Conservation (phyloP, 225 moss, liverwort and hornwort genomes). For the Ulota crispa region DNA sequence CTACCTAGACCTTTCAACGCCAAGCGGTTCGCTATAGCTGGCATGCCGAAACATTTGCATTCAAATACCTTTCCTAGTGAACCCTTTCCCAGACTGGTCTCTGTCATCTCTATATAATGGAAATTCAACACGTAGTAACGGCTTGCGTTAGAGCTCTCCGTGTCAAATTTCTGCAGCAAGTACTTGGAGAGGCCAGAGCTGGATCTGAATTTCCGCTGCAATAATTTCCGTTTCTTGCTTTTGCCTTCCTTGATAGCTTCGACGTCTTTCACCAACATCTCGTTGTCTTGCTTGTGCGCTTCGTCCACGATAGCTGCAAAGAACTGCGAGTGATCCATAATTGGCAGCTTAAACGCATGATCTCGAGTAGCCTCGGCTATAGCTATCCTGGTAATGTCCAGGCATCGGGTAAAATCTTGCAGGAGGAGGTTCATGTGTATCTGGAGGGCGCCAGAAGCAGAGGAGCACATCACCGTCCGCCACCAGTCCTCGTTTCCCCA, state of each 20-base stretch:
- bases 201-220: constrained; percentile 42
- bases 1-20: constrained; percentile 13
- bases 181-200: constrained; percentile 45
- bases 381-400: constrained; percentile 44
- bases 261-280: constrained; percentile 22
- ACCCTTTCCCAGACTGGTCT: constrained; percentile 29
- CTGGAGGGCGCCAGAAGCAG: constrained; percentile 39
- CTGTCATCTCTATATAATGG: constrained; percentile 40
- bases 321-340: constrained; percentile 47
- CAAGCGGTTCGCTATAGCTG: constrained; percentile 35
- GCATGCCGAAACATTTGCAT: constrained; percentile 54
- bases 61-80: constrained; percentile 43
- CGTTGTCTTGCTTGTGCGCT: constrained; percentile 37
- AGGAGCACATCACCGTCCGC: constrained; percentile 35
- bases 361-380: constrained; percentile 48
- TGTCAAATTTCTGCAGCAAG: constrained; percentile 33
- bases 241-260: constrained; percentile 32
- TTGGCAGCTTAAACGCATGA: constrained; percentile 42
- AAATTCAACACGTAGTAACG: constrained; percentile 29
- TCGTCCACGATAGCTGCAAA: constrained; percentile 46
- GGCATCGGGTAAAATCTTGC: constrained; percentile 45
- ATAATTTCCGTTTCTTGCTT: constrained; percentile 28
- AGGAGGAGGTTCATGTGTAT: constrained; percentile 42
- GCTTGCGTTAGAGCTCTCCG: background rate
- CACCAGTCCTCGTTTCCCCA: constrained; percentile 52